phyloP scores from a whole-genome alignment of 2,329 filamentous ascomycete genomes.

The Aureobasidium sp. region DNA sequence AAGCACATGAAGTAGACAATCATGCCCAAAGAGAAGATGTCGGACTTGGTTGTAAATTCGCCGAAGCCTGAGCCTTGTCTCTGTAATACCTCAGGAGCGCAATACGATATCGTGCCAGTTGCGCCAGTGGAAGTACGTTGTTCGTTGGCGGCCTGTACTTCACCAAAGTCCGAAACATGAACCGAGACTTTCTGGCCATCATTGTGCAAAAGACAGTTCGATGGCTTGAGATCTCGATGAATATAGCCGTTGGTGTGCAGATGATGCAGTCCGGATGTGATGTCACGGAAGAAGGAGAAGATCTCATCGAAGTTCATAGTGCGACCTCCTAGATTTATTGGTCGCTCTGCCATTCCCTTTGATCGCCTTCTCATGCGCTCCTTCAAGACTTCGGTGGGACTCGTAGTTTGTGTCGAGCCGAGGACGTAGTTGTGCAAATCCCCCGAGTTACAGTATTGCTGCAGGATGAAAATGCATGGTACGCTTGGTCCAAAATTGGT shows the following conservation, averaged over 20 bases:
- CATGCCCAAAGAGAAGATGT: conserved; percentile 98
- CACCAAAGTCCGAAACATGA: conserved; percentile 94
- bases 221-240: conserved; percentile 91
- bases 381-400: conserved; percentile 62
- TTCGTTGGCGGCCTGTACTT: conserved; percentile 78
- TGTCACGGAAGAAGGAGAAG: conserved; percentile 92
- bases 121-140: conserved; percentile 83
- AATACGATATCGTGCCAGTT: conserved; percentile 95
- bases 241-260: conserved; percentile 89
- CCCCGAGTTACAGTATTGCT: conserved; percentile 93
- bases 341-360: conserved; percentile 62
- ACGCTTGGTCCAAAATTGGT: conserved; percentile 82
- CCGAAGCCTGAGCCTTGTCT: conserved; percentile 58
- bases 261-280: conserved; percentile 84
- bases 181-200: conserved; percentile 63
- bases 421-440: conserved; percentile 83
- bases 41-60: conserved; percentile 94
- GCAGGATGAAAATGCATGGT: conserved; percentile 90
- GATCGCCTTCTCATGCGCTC: conserved; percentile 77
- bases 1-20: conserved; percentile 99
- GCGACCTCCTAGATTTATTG: conserved; percentile 43
- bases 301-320: conserved; percentile 78
- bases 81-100: conserved; percentile 84
- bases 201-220: conserved; percentile 84
- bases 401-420: conserved; percentile 44